Percentiles rank a stretch among this genome's conserved stretches.
These are phyloP conservation scores for Vigna mungo DNA, from an alignment of 306 rosid species.

Conservation along the genomic window DNA sequence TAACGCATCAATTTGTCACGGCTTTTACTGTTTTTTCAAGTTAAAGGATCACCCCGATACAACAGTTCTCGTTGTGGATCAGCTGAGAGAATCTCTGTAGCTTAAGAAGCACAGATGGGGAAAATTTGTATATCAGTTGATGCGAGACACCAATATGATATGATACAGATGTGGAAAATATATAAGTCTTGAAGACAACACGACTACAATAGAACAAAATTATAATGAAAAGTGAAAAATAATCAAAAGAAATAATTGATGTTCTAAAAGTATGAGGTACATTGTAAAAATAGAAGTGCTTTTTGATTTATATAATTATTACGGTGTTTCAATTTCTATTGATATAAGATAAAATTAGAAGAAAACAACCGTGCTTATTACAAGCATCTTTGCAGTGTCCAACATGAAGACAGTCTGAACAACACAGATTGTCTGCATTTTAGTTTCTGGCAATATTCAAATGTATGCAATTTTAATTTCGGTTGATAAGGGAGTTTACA, in stretches of 20 bases:
- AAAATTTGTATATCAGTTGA: background rate
- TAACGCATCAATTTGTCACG: slow-evolving; percentile 18
- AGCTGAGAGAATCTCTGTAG: slow-evolving; percentile 13
- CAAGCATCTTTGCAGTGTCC: background rate
- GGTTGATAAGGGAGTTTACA: slow-evolving; percentile 10
- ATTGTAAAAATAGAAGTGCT: background rate
- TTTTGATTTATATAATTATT: background rate
- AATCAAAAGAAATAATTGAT: background rate
- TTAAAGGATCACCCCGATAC: background rate
- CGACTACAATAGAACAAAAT: background rate
- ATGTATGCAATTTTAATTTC: slow-evolving; percentile 9
- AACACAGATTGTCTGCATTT: background rate
- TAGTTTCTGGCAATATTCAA: slow-evolving; percentile 14
- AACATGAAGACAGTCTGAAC: background rate
- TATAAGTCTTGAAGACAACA: background rate
- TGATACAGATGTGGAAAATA: background rate
- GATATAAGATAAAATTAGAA: background rate
- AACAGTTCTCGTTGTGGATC: slow-evolving; percentile 27
- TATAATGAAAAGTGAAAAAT: background rate
- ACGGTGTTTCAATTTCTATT: background rate
- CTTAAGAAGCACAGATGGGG: background rate
- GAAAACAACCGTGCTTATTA: background rate
- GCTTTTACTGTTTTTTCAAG: slow-evolving; percentile 11
- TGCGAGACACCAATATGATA: background rate
- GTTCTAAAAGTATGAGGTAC: background rate